Evolutionary conservation across 1,284 basidiomycete species (phyloP).

Genomic region (Microbotryomycetes sp.): DNA sequence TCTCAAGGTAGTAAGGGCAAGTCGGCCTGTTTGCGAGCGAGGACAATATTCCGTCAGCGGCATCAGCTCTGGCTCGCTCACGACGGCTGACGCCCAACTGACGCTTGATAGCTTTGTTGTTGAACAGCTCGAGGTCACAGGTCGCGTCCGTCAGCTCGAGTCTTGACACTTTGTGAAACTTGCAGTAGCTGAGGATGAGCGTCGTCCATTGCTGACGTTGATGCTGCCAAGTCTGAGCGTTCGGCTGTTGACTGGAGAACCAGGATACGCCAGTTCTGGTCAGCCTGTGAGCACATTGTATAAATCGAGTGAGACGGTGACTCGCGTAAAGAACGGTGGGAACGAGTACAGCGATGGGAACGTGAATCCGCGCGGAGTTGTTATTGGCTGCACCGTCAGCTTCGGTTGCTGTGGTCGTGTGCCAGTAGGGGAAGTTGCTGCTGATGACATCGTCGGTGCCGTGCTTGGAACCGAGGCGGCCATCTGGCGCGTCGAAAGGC

Average conservation of each 20-base stretch:
- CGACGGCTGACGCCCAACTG: constrained; percentile 29
- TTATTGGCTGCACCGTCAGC: constrained; percentile 5
- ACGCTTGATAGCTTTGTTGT: constrained; percentile 41
- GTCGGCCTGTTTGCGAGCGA: neutral
- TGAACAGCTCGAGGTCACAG: constrained; percentile 38
- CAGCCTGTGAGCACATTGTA: too few species aligned
- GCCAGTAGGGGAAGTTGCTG: too few species aligned
- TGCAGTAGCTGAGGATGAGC: constrained; percentile 44
- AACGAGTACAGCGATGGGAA: constrained; percentile 49
- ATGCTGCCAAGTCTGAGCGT: constrained; percentile 44
- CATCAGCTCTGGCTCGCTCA: too few species aligned
- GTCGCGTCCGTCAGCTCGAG: constrained; percentile 41
- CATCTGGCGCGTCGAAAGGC: too few species aligned
- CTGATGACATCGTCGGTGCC: too few species aligned
- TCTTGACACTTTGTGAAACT: constrained; percentile 42
- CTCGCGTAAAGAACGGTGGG: constrained; percentile 50
- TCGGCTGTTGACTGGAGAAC: constrained; percentile 44
- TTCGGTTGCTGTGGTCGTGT: neutral
- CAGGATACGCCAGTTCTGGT: too few species aligned
- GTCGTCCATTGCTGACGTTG: constrained; percentile 47
- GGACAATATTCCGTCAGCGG: neutral
- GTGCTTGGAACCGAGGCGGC: too few species aligned
- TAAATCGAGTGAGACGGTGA: neutral
- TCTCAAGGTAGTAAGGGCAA: constrained; percentile 7
- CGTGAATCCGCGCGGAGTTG: constrained; percentile 38